A percentile compares a stretch with the other conserved stretches of the same genome.
Conservation (phyloP, 345 rosid species). For the Combretum micranthum region DNA sequence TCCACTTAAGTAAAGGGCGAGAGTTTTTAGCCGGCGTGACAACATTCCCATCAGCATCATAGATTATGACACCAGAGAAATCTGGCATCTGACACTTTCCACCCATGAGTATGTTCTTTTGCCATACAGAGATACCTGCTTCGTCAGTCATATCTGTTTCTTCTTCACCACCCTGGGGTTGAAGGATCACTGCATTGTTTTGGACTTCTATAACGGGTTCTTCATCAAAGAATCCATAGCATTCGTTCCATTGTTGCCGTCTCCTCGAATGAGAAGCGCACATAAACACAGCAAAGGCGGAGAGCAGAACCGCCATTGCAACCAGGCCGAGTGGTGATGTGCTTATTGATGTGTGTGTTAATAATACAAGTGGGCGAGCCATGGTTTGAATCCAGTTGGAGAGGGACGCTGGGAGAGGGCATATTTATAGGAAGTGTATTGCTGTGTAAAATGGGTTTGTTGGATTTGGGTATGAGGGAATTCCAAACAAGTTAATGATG, state of each 20-base stretch:
- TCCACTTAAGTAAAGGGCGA: slow-evolving; percentile 61
- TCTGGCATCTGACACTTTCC: slow-evolving; percentile 87
- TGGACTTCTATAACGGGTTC: slow-evolving; percentile 60
- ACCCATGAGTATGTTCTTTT: slow-evolving; percentile 89
- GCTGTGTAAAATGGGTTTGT: slow-evolving; percentile 31
- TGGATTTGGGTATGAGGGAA: slow-evolving; percentile 15
- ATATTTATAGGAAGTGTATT: slow-evolving; percentile 2
- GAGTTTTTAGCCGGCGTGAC: slow-evolving; percentile 44
- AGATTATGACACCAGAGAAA: slow-evolving; percentile 80
- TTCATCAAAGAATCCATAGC: slow-evolving; percentile 42
- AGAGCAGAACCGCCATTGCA: slow-evolving; percentile 30
- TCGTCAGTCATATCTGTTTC: slow-evolving; percentile 28
- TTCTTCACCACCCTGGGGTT: slow-evolving; percentile 1
- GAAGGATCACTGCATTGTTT: slow-evolving; percentile 20
- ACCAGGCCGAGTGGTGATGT: slow-evolving; percentile 37
- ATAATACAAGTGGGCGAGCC: slow-evolving; percentile 31
- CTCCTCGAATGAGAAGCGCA: slow-evolving; percentile 58
- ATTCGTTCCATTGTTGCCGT: slow-evolving; percentile 37
- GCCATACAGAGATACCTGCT: slow-evolving; percentile 47
- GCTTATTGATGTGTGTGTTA: slow-evolving; percentile 9
- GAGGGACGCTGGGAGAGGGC: slow-evolving; percentile 2
- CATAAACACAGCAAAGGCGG: slow-evolving; percentile 39
- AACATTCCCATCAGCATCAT: slow-evolving; percentile 55
- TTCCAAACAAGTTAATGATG: too few species aligned
- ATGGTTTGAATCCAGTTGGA: slow-evolving; percentile 16